Evolutionary conservation across 441 rosid species (phyloP), one percentile per base, ranked within the genome.

Genomic region (Euphorbia neoarborescens): DNA sequence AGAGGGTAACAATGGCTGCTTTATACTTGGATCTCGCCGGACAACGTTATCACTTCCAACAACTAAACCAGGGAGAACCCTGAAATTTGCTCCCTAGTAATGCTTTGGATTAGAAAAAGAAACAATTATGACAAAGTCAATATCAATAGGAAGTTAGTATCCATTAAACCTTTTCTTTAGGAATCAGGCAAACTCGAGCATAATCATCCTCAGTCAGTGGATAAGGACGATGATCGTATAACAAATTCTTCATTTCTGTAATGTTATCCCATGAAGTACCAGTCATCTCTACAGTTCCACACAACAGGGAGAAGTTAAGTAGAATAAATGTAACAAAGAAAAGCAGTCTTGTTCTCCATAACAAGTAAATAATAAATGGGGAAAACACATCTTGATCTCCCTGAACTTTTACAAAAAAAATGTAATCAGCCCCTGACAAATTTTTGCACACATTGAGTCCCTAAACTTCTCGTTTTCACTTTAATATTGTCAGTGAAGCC

Each of bases 1-100:
- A 30, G 96, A 93, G 48, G 94, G 97, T 71, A 92, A 83, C 61
- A 83, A 19, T 59, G 72, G 66, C 58, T 84, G 81, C 72, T 81
- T 71, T 75, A 76, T 71, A 24, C 69, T 73, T 77, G 84, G 86
- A 79, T 84, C 94, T 63, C 88, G 85, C 66, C 77, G 78, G 8
- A 62, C 91, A 69, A 89, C 88, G 76, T 87, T 88, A 76, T 92
- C 88, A 24, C 59, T 24, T 77, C 86, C 90, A 65, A 93, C 86
- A 66, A 87, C 73, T 71, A 90, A 59, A 53, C 98, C 97, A 0
- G 94, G 94, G 72, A 93, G 92, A 75, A 88, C 92, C 84, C 97
- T 83, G 71, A 89, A 89, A 80, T 88, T 90, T 25, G 94, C 97
- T 78, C 97, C 96, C 98, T 90, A 70, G 46, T 81, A 66, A 61